Evolutionary conservation across 2,329 filamentous ascomycete species (phyloP).

Genomic region (Alternaria conjuncta): DNA sequence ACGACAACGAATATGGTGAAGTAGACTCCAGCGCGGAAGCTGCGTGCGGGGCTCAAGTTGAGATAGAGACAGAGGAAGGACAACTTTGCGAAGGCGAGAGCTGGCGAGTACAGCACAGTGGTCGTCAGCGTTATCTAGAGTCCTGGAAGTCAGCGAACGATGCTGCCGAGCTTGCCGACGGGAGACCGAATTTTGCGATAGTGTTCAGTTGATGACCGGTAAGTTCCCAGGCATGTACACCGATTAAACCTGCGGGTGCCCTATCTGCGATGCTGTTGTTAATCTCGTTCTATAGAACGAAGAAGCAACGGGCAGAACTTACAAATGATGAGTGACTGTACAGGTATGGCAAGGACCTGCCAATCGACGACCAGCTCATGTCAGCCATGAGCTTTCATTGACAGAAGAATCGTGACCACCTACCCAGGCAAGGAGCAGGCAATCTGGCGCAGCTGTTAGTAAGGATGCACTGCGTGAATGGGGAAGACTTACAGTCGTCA

Average conservation of each 20-base stretch:
- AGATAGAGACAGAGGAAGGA: not conserved
- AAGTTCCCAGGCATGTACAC: slow-evolving; percentile 21
- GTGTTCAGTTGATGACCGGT: slow-evolving; percentile 20
- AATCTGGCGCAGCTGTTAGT: not conserved
- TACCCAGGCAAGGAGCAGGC: not conserved
- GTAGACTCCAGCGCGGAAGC: slow-evolving; percentile 12
- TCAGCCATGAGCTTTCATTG: not conserved
- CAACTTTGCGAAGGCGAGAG: not conserved
- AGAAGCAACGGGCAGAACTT: not conserved
- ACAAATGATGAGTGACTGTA: not conserved
- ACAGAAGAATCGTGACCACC: not conserved
- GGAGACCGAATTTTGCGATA: slow-evolving; percentile 8
- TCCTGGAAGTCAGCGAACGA: not conserved
- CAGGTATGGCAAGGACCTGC: not conserved
- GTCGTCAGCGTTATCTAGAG: slow-evolving; percentile 8
- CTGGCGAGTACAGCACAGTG: not conserved
- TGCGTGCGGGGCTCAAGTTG: not conserved
- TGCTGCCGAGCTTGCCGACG: slow-evolving; percentile 6
- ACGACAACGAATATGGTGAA: slow-evolving; percentile 26
- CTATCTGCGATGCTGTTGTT: slow-evolving; percentile 2
- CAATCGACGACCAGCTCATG: not conserved
- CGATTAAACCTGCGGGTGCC: slow-evolving; percentile 16
- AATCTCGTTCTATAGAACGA: not conserved
- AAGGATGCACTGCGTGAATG: not conserved
- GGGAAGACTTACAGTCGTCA: slow-evolving; percentile 29